phyloP scores from a whole-genome alignment of 73 alveolate genomes.

The Paramecium pentaurelia region DNA sequence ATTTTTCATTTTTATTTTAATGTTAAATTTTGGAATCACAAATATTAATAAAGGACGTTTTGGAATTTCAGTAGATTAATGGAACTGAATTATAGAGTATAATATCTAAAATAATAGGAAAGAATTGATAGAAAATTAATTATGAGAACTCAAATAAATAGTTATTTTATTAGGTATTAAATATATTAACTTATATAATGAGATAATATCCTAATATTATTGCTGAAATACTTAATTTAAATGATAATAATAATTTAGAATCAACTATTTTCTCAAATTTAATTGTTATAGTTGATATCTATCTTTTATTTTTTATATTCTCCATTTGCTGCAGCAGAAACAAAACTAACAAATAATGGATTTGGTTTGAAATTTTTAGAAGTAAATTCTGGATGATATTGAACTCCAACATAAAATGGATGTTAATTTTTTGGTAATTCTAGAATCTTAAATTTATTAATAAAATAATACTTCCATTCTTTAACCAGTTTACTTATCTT shows the following conservation, averaged over 20 bases:
- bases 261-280: neutral
- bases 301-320: neutral
- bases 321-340: conserved; percentile 56
- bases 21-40: neutral
- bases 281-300: neutral
- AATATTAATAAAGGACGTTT: neutral
- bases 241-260: neutral
- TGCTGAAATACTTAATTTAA: neutral
- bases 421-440: conserved; percentile 55
- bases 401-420: conserved; percentile 73
- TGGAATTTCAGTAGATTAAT: neutral
- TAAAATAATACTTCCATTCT: conserved; percentile 65
- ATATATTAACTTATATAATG: too few species aligned
- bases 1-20: neutral
- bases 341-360: conserved; percentile 65
- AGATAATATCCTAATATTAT: neutral
- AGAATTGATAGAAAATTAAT: neutral
- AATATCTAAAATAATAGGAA: neutral
- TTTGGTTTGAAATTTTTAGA: conserved; percentile 63
- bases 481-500: conserved; percentile 53
- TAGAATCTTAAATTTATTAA: neutral
- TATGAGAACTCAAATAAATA: neutral
- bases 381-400: conserved; percentile 77
- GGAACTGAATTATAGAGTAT: neutral
- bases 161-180: too few species aligned